Evolutionary conservation across 1,284 basidiomycete genomes (phyloP), one percentile per base, ranked within the genome.

Genomic region (Irpex sp.): DNA sequence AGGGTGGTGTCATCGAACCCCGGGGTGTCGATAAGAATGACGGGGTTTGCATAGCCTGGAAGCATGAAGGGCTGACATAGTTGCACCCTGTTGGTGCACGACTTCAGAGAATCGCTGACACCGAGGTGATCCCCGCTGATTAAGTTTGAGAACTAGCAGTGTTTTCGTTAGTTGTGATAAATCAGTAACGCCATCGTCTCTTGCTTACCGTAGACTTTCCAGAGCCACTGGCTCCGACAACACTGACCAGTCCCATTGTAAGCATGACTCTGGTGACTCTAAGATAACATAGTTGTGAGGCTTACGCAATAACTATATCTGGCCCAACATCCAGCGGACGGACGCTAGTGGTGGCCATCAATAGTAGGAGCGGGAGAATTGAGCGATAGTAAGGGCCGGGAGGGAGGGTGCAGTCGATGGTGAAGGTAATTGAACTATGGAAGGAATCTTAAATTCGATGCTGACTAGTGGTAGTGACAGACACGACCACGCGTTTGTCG

Each of bases 1-100:
- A 67, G 64, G 19, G 34, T 68, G 1, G 74, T 73, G 61, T 76
- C 74, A 58, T 76, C 74, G 60, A 76, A 76, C 4, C 74, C 74
- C 48, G 75, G 75, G 0, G 73, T 75, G 58, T 76, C 74, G 57
- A 75, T 69, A 7, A 76, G 66, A 1, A 63, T 68, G 7, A 76
- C 66, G 13, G 47, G 37, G n/a, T 63, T 26, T 26, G 26, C 26
- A 4, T 26, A 26, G 65, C 21, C 72, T 69, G 49, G 70, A 72
- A 7, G 77, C 59, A 17, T 65, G 36, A 65, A 77, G 77, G 68
- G 58, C 26, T 67, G 60, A 4, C 71, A 61, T 4, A 70, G 58
- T 59, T 75, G 72, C 2, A 78, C 68, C 19, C 57, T 55, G n/a
- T 47, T 44, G 5, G 66, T 67, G 54, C 66, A 67, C n/a, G 66